Conservation (phyloP, 1,284 basidiomycete species). For the Afroboletus lepidellus region DNA sequence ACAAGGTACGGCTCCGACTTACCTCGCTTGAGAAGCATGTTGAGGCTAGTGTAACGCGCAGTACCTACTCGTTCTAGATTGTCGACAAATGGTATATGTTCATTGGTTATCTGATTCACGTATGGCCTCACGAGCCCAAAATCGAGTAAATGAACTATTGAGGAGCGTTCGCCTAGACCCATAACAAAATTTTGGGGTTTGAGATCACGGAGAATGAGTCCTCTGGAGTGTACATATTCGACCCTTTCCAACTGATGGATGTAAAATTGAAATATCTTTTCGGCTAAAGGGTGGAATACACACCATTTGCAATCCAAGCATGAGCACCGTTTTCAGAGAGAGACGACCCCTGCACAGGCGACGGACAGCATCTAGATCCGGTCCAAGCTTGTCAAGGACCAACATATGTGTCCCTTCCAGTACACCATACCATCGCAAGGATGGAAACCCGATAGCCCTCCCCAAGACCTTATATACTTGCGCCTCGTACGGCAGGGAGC, state of each 20-base stretch:
- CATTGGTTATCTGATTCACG: background rate
- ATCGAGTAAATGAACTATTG: background rate
- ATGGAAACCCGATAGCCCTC: background rate
- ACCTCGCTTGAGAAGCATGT: background rate
- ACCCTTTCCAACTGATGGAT: background rate
- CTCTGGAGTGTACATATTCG: background rate
- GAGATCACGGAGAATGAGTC: background rate
- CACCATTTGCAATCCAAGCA: slow-evolving; percentile 1
- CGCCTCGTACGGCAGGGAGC: background rate
- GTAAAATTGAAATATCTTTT: background rate
- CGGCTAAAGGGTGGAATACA: background rate
- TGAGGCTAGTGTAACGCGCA: background rate
- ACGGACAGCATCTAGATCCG: background rate
- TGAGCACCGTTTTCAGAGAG: background rate
- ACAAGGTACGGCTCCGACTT: background rate
- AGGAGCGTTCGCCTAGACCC: background rate
- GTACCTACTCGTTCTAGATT: background rate
- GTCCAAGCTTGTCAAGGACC: slow-evolving; percentile 1
- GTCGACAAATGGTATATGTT: background rate
- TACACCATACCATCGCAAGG: background rate
- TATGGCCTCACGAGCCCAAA: background rate
- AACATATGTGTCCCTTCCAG: background rate
- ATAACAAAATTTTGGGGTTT: background rate
- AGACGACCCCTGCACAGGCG: background rate
- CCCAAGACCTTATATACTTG: background rate